Base-by-base conservation (phyloP, 139 green algal species). In the Chlamydomonas eustigma region DNA sequence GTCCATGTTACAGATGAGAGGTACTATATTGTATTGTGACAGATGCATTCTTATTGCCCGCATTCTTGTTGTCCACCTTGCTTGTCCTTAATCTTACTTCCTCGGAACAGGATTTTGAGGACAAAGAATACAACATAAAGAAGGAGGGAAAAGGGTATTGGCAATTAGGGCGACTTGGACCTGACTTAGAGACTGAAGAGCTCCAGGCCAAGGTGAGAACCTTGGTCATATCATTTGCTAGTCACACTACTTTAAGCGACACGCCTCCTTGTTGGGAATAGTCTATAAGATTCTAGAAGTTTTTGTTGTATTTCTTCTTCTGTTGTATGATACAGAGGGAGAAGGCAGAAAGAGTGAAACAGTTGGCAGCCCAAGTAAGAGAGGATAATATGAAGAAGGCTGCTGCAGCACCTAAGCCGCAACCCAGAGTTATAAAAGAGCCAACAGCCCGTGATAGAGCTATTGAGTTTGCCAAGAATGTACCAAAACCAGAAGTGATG, bases 121-220 rank as follows among this genome's bases (percentile, higher is more conserved):
- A 83, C 44, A 91, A 91, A 84, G 76, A 76, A 2, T 90, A 88
- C 75, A 85, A 89, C 52, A 78, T 81, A 30, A 89, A 89, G 76
- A 77, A 75, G 8, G 65, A 50, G 32, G 76, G 64, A 4, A 83
- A 69, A 0, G 81, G 75, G 38, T 94, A 94, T 74, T 94, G 87
- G 88, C 39, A 90, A 81, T 82, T 96, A 35, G 91, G 91, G 3
- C 79, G 76, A 31, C 80, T 95, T 51, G 90, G 90, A 1, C 85
- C 88, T 0, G 84, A 90, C 28, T 75, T 86, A 28, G 84, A 92
- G 36, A 87, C 82, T 35, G 78, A 84, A 38, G 81, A 91, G 76
- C 79, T 91, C 81, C 79, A 84, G 65, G 88, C 82, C 50, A 87
- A 90, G 81, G 80, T 88, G 39, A 8, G n/a, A n/a, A n/a, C n/a